Evolutionary conservation across 139 green algal species (phyloP), one percentile per base, ranked within the genome.

Genomic region (Closterium sp.): DNA sequence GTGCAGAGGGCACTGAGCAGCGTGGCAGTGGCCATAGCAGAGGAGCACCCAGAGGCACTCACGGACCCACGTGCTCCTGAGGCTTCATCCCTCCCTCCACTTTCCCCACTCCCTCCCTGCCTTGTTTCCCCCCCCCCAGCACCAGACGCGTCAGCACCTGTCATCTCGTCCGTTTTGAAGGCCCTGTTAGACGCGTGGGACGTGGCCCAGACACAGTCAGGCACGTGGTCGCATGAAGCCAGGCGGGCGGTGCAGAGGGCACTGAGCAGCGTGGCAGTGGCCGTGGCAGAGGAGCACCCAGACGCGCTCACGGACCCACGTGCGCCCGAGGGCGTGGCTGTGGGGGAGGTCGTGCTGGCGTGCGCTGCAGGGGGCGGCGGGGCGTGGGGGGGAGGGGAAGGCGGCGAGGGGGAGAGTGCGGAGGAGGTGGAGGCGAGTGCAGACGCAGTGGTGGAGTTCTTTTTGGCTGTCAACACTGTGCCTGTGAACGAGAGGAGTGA

Each of bases 391-490:
- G 62, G 62, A 5, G 62, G 19, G 62, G 62, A 24, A 13, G 62
- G 62, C 13, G 34, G 22, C 27, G 62, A 79, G 62, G 62, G 62
- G 17, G 62, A 79, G 62, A 79, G 62, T 13, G 62, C 62, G 62
- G 62, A 79, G 62, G 62, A 79, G 62, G 62, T 79, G 62, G 62
- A 79, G 62, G 62, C 62, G n/a, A 45, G 88, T 30, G 89, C 88
- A 4, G 91, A 96, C 70, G 87, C 79, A 28, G 89, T 87, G 1
- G 7, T 95, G 1, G 96, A 97, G 32, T 97, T 95, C 93, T 96
- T 97, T 31, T 86, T 96, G 2, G 93, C 94, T 89, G 70, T 96
- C 86, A 97, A 97, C 93, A 95, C 93, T 1, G 93, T 97, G 28
- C 92, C 93, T 0, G 70, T 95, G 85, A 89, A 86, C 2, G 79